phyloP scores from a whole-genome alignment of 2,329 filamentous ascomycete genomes.

The Thermomyces lanuginosus region DNA sequence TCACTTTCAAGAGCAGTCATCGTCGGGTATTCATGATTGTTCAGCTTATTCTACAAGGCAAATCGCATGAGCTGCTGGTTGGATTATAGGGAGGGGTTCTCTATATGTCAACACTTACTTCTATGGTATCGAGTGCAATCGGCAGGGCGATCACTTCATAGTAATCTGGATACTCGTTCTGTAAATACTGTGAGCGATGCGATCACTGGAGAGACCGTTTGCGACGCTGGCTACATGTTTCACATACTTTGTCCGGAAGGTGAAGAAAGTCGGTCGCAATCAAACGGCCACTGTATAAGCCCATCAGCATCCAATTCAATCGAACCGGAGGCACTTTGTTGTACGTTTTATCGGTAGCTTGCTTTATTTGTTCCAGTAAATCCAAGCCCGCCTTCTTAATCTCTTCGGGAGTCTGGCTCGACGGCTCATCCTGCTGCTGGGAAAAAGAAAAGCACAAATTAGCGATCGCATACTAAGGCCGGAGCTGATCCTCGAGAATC shows the following conservation, averaged over 20 bases:
- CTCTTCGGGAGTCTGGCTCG: slow-evolving; percentile 45
- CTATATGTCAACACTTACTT: slow-evolving; percentile 36
- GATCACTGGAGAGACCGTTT: too few species aligned
- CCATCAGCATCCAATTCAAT: slow-evolving; percentile 7
- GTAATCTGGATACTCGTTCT: slow-evolving; percentile 51
- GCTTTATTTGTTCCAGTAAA: slow-evolving; percentile 59
- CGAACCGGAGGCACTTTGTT: slow-evolving; percentile 1
- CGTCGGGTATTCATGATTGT: slow-evolving; percentile 49
- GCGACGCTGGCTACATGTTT: too few species aligned
- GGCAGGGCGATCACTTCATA: slow-evolving; percentile 63
- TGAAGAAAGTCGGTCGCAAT: slow-evolving; percentile 62
- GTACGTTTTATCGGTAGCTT: slow-evolving; percentile 69
- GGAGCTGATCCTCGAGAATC: too few species aligned
- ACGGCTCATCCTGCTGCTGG: slow-evolving; percentile 6
- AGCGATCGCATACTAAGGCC: too few species aligned
- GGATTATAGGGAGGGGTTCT: too few species aligned
- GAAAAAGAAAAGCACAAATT: background rate
- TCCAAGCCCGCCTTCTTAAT: slow-evolving; percentile 55
- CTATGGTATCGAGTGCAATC: slow-evolving; percentile 60
- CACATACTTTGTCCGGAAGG: slow-evolving; percentile 42
- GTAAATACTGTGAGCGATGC: slow-evolving; percentile 8
- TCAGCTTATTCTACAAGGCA: slow-evolving; percentile 42
- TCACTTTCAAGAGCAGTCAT: slow-evolving; percentile 67
- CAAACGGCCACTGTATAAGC: slow-evolving; percentile 45
- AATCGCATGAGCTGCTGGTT: slow-evolving; percentile 1